Conservation (phyloP, 805 yeast genomes). For the Saturnispora besseyi region DNA sequence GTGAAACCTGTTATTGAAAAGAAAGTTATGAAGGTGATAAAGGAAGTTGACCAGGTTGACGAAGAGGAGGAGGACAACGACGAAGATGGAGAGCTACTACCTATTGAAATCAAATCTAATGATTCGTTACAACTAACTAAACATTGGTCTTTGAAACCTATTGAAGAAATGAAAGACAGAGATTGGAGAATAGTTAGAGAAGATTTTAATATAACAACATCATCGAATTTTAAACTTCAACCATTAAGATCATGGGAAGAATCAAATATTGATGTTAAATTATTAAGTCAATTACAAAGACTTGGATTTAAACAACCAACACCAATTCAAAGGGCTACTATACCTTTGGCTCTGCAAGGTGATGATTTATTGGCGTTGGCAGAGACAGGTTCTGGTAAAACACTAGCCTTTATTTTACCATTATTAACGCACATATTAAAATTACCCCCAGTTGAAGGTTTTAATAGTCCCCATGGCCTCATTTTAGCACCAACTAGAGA, state of each 20-base stretch:
- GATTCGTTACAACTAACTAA: conserved; percentile 1
- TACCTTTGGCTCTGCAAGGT: conserved; percentile 55
- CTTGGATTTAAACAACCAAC: conserved; percentile 61
- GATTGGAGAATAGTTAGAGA: conserved; percentile 88
- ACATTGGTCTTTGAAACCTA: conserved; percentile 65
- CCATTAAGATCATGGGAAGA: conserved; percentile 78
- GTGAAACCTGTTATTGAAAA: background rate
- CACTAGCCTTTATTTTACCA: conserved; percentile 76
- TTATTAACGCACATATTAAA: conserved; percentile 44
- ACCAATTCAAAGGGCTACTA: conserved; percentile 83
- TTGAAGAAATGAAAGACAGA: conserved; percentile 59
- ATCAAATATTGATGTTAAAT: conserved; percentile 34
- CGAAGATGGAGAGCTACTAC: background rate
- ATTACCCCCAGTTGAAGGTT: conserved; percentile 35
- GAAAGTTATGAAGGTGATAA: background rate
- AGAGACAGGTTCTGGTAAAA: conserved; percentile 94
- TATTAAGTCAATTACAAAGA: conserved; percentile 28
- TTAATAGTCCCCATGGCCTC: conserved; percentile 61
- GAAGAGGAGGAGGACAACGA: background rate
- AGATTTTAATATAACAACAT: conserved; percentile 61
- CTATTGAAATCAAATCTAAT: background rate
- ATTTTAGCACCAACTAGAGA: conserved; percentile 91
- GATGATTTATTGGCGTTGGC: conserved; percentile 84
- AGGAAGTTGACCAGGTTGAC: background rate
- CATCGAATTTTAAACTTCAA: conserved; percentile 45